These are phyloP conservation scores for Candida piceae DNA, from an alignment of 805 yeast genomes.

Conservation along the genomic window DNA sequence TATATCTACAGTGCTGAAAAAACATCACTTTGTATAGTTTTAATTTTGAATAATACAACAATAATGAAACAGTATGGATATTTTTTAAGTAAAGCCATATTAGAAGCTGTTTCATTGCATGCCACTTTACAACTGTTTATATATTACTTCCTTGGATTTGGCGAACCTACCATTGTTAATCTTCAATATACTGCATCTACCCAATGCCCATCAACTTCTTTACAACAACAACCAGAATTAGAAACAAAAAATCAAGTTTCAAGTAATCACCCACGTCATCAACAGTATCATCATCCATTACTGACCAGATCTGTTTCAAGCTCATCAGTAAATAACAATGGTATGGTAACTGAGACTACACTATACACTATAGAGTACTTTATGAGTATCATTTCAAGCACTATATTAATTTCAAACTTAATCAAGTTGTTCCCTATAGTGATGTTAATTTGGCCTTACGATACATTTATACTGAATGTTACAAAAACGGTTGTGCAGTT, in stretches of 20 bases:
- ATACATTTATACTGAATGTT: constrained; percentile 51
- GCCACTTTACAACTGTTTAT: constrained; percentile 31
- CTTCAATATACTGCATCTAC: constrained; percentile 9
- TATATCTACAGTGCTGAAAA: constrained; percentile 18
- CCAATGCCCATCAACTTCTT: background rate
- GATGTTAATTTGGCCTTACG: constrained; percentile 97
- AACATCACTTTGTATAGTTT: constrained; percentile 21
- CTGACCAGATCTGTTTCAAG: constrained; percentile 1
- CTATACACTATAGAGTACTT: constrained; percentile 32
- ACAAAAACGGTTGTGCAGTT: constrained; percentile 30
- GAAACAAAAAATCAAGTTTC: background rate
- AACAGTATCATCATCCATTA: constrained; percentile 3
- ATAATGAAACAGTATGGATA: constrained; percentile 49
- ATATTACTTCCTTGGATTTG: constrained; percentile 29
- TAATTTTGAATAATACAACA: constrained; percentile 31
- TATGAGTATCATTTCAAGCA: constrained; percentile 49
- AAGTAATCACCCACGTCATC: constrained; percentile 2
- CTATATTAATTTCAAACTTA: constrained; percentile 70
- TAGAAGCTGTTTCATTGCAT: constrained; percentile 24
- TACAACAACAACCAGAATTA: background rate
- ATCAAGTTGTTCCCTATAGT: constrained; percentile 84
- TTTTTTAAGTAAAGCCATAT: constrained; percentile 48
- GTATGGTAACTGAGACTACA: constrained; percentile 15
- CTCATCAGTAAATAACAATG: constrained; percentile 2
- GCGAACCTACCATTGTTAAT: constrained; percentile 16